Evolutionary conservation across 257 asterid genomes (phyloP), one percentile per base, ranked within the genome.

Genomic region (Nicotiana obtusifolia): DNA sequence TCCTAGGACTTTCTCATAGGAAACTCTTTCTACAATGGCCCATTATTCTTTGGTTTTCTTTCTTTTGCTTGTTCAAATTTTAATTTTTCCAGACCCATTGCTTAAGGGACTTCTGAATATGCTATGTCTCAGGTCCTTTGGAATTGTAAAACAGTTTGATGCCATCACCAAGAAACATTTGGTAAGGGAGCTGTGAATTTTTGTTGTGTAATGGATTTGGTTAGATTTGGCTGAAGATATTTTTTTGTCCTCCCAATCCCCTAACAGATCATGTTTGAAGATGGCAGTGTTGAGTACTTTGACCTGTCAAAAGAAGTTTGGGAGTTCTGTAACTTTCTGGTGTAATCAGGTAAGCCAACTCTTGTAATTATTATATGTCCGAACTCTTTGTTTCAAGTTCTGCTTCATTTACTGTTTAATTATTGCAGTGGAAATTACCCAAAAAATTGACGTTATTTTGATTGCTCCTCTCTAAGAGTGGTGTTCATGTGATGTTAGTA

Each of bases 291-390:
- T 4, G 93, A 92, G 82, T 86, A 88, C 75, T 84, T 94, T 81
- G 98, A 96, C 91, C 84, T 96, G 88, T 91, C 99, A 65, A 89
- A 92, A 88, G 94, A 88, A 89, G 93, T 91, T 52, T 96, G 99
- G 99, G 97, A 90, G 80, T 89, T 90, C 59, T 91, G 92, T 83
- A 87, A 87, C 83, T 81, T 84, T 69, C 82, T 68, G 85, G 83
- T 82, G 67, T 82, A 81, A 52, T 84, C 86, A 88, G 92, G 97
- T 89, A 85, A 49, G 80, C 64, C 59, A 75, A 47, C 16, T 14
- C 26, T 73, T 49, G 44, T 26, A 24, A 24, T 24, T 75, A 49
- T 26, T 75, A 49, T 2, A 7, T 24, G 26, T 49, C 20, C 15
- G 10, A 75, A 26, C 80, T 75, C 62, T 49, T 75, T 75, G 80